Percentiles rank a stretch among this genome's conserved stretches.
These are phyloP conservation scores for Trichoderma atroviride DNA, from an alignment of 2,329 filamentous ascomycete genomes.

Conservation along the genomic window DNA sequence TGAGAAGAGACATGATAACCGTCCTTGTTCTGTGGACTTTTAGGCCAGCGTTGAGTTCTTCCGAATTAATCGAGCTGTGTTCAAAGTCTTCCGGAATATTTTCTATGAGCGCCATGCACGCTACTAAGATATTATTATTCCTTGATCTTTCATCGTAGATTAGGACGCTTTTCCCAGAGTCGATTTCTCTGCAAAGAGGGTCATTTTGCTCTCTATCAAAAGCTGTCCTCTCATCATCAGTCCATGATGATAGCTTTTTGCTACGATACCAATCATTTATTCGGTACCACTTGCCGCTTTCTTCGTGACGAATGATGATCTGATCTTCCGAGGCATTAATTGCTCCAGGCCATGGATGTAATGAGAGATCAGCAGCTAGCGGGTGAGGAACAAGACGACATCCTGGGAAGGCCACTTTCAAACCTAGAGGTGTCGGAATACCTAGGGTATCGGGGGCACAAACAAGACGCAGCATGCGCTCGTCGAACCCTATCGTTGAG, in stretches of 20 bases:
- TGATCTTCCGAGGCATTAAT: constrained; percentile 28
- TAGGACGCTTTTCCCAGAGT: constrained; percentile 27
- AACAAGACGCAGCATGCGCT: constrained; percentile 29
- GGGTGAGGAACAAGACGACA: constrained; percentile 24
- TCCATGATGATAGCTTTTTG: constrained; percentile 30
- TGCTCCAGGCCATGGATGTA: constrained; percentile 30
- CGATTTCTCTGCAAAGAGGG: constrained; percentile 30
- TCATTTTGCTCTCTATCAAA: constrained; percentile 25
- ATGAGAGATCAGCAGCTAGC: constrained; percentile 11
- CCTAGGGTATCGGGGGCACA: constrained; percentile 1
- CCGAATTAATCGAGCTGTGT: background rate
- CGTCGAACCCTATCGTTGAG: constrained; percentile 28
- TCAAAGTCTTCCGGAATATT: background rate
- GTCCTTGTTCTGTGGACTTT: constrained; percentile 22
- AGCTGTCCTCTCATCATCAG: constrained; percentile 25
- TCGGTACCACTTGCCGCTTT: constrained; percentile 29
- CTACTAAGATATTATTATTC: background rate
- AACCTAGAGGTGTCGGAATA: constrained; percentile 29
- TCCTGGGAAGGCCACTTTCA: constrained; percentile 28
- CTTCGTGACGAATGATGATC: constrained; percentile 26
- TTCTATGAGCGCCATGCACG: constrained; percentile 28
- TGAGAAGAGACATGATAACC: constrained; percentile 23
- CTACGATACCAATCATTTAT: constrained; percentile 31
- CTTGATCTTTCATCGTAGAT: constrained; percentile 21
- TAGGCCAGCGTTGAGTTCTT: background rate